Base-by-base conservation (phyloP, 192 early-diverging fungal species). In the Powellomyces hirtus region DNA sequence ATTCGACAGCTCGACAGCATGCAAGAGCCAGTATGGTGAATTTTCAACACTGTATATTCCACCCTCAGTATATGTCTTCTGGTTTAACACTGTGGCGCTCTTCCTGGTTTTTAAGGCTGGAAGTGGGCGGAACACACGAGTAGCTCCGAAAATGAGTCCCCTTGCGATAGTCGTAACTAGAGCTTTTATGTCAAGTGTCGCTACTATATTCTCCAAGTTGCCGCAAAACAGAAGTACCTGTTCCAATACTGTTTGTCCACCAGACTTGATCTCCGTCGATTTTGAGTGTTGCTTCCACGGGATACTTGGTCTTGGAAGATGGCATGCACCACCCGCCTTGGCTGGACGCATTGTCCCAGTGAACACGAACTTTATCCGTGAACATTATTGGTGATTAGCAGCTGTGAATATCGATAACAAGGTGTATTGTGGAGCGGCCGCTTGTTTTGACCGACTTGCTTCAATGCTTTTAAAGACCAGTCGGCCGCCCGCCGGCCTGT, bases 91-190 rank as follows among this genome's bases (percentile, higher is more conserved):
- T n/a, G 42, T 18, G 13, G 34, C 34, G 50, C 65, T 67, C 14
- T 53, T 40, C 16, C 16, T 27, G 14, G 65, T 67, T 37, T 27
- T 60, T 26, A 37, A 7, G 24, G 35, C 10, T 14, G 59, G 69
- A 10, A 27, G 10, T 13, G 69, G 50, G 7, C 35, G 49, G 16
- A 1, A 18, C 6, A 61, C 34, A 4, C 35, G 31, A 11, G 59
- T 51, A 20, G 69, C 69, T 1, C 59, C 69, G 34, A 71, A 71
- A 31, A 71, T 51, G 31, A 71, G 49, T 5, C 11, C 16, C 20
- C n/a, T n/a, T 24, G 56, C 13, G 1, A 67, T 57, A 18, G 50
- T 67, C n/a, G 50, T 57, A n/a, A 67, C 65, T 67, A 38, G 13
- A 37, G n/a, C n/a, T n/a, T n/a, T n/a, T n/a, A n/a, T n/a, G n/a